phyloP scores from a whole-genome alignment of 805 yeast genomes.

The Metschnikowia gelsemii region DNA sequence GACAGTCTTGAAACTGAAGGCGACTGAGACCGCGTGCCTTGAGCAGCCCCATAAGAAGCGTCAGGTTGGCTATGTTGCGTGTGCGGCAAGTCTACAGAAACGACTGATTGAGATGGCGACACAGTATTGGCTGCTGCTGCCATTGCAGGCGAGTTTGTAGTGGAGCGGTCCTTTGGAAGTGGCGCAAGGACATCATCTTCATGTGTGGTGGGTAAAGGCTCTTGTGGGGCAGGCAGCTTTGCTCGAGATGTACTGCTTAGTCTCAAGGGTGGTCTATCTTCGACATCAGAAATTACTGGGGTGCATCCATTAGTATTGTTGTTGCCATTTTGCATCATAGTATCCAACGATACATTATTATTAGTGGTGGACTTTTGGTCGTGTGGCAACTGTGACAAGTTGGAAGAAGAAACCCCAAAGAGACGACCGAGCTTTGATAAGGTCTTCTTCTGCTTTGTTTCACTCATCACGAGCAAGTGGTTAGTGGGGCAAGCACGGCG shows the following conservation, averaged over 20 bases:
- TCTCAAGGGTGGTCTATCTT: conserved; percentile 8
- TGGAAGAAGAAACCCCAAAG: conserved; percentile 27
- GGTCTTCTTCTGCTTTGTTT: conserved; percentile 24
- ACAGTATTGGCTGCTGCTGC: not conserved
- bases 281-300: conserved; percentile 6
- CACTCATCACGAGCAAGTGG: conserved; percentile 20
- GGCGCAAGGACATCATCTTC: conserved; percentile 23
- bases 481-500: not conserved
- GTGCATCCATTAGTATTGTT: not conserved
- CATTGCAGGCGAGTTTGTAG: conserved; percentile 14
- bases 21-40: conserved; percentile 9
- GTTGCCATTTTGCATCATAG: conserved; percentile 3
- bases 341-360: conserved; percentile 6
- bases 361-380: conserved; percentile 9
- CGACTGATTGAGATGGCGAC: conserved; percentile 8
- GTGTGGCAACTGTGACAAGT: conserved; percentile 14
- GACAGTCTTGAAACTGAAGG: conserved; percentile 23
- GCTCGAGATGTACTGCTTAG: conserved; percentile 5
- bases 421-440: conserved; percentile 27
- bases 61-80: not conserved
- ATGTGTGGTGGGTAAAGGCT: not conserved
- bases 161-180: conserved; percentile 20
- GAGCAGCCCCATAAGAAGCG: no score
- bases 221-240: conserved; percentile 12
- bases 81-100: conserved; percentile 6